Conservation (phyloP, 2,329 filamentous ascomycete genomes). For the Microascus cirrosus region DNA sequence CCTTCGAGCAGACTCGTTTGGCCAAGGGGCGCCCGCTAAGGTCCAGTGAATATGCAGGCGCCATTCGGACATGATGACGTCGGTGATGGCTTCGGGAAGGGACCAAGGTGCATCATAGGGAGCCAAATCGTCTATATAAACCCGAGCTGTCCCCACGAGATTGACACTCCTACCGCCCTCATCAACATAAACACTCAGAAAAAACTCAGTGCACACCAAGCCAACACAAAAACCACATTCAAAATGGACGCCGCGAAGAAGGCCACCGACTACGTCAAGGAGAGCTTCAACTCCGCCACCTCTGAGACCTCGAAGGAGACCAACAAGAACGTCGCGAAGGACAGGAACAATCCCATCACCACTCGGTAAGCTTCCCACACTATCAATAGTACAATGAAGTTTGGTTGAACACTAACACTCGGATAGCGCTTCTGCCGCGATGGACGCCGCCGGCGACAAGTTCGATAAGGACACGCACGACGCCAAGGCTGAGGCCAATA, state of each 20-base stretch:
- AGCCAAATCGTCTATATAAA: slow-evolving; percentile 3
- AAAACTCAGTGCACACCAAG: slow-evolving; percentile 9
- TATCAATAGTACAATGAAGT: background rate
- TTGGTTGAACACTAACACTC: slow-evolving; percentile 16
- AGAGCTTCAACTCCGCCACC: slow-evolving; percentile 48
- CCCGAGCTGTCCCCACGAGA: background rate
- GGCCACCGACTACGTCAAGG: slow-evolving; percentile 58
- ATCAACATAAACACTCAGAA: slow-evolving; percentile 5
- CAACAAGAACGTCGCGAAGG: slow-evolving; percentile 62
- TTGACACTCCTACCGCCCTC: background rate
- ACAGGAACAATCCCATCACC: slow-evolving; percentile 35
- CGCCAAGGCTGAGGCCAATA: slow-evolving; percentile 29
- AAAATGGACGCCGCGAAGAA: slow-evolving; percentile 46
- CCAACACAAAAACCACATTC: slow-evolving; percentile 12
- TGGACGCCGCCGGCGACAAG: slow-evolving; percentile 39
- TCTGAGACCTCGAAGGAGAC: slow-evolving; percentile 53
- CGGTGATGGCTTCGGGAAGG: background rate
- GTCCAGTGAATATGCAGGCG: background rate
- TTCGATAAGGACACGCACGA: slow-evolving; percentile 27
- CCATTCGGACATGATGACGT: background rate
- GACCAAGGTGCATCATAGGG: background rate
- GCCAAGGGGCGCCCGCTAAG: background rate
- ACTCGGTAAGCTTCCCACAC: slow-evolving; percentile 35
- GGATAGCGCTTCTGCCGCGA: slow-evolving; percentile 29
- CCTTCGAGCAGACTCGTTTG: background rate